Conservation (phyloP, 2,329 filamentous ascomycete species). For the Fusarium metavorans region DNA sequence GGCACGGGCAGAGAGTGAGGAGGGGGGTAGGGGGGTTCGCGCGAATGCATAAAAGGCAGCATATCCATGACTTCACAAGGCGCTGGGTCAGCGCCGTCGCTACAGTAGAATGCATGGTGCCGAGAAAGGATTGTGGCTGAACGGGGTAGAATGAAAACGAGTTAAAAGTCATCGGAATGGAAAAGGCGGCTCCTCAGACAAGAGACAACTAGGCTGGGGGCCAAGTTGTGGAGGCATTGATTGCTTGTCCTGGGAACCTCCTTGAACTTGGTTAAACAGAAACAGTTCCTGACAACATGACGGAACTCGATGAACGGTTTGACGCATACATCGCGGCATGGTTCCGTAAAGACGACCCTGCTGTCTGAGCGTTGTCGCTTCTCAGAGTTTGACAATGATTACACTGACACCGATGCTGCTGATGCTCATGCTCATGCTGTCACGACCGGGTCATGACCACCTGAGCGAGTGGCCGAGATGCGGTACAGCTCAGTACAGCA, state of each 20-base stretch:
- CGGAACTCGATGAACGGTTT: slow-evolving; percentile 18
- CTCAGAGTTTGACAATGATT: neutral
- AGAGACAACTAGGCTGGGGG: neutral
- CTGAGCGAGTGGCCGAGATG: neutral
- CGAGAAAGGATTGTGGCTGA: slow-evolving; percentile 21
- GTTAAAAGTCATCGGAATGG: neutral
- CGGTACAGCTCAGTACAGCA: neutral
- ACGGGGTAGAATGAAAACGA: neutral
- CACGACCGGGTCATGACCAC: slow-evolving; percentile 20
- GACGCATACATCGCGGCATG: slow-evolving; percentile 29
- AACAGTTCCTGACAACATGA: neutral
- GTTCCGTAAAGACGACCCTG: neutral
- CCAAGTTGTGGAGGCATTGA: neutral
- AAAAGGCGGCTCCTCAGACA: neutral
- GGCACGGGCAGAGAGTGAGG: slow-evolving; percentile 10
- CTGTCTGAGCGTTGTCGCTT: slow-evolving; percentile 1
- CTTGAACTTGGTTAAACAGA: neutral
- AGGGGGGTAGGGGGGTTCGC: slow-evolving; percentile 1
- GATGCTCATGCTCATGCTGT: slow-evolving; percentile 8
- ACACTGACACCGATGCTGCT: neutral
- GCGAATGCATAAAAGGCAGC: slow-evolving; percentile 20
- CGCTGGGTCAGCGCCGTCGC: slow-evolving; percentile 1
- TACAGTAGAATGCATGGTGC: slow-evolving; percentile 18
- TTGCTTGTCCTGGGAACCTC: neutral
- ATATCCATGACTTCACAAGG: slow-evolving; percentile 28